A percentile compares a stretch with the other conserved stretches of the same genome.
phyloP scores from a whole-genome alignment of 1,284 basidiomycete species.

The Caloboletus inedulis region DNA sequence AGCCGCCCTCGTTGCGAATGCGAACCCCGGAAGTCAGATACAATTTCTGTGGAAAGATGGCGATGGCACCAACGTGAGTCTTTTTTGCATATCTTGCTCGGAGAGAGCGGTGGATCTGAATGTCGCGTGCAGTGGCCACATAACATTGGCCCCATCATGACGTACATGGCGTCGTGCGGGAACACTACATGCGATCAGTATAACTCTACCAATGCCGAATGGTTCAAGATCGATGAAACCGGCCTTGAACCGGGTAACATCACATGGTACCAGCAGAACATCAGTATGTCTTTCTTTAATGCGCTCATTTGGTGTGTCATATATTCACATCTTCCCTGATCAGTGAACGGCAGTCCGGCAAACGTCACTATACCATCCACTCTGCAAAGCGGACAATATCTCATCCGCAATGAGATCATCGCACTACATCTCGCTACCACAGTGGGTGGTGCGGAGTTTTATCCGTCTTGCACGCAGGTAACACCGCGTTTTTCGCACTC shows the following conservation, averaged over 20 bases:
- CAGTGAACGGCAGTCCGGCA: conserved; percentile 30
- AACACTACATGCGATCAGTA: conserved; percentile 56
- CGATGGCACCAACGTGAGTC: conserved; percentile 45
- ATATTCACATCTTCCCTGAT: conserved; percentile 2
- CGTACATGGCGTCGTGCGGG: conserved; percentile 67
- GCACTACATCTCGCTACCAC: conserved; percentile 45
- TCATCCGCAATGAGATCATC: conserved; percentile 53
- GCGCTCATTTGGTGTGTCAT: background rate
- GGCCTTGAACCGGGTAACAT: conserved; percentile 37
- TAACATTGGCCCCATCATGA: conserved; percentile 66
- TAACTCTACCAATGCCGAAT: conserved; percentile 54
- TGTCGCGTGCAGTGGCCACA: conserved; percentile 59
- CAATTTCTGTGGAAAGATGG: conserved; percentile 59
- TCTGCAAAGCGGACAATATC: conserved; percentile 46
- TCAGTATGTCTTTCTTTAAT: conserved; percentile 24
- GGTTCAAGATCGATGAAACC: conserved; percentile 65
- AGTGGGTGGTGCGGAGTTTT: conserved; percentile 51
- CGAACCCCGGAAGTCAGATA: conserved; percentile 61
- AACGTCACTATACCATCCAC: conserved; percentile 43
- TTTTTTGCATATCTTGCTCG: background rate
- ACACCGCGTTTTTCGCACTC: background rate
- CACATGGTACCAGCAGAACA: conserved; percentile 35
- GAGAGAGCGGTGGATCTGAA: conserved; percentile 1
- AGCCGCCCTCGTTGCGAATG: conserved; percentile 52
- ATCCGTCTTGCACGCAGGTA: conserved; percentile 53